Evolutionary conservation across 164 flowering plant genomes (phyloP).

Genomic region (Warburgia ugandensis): DNA sequence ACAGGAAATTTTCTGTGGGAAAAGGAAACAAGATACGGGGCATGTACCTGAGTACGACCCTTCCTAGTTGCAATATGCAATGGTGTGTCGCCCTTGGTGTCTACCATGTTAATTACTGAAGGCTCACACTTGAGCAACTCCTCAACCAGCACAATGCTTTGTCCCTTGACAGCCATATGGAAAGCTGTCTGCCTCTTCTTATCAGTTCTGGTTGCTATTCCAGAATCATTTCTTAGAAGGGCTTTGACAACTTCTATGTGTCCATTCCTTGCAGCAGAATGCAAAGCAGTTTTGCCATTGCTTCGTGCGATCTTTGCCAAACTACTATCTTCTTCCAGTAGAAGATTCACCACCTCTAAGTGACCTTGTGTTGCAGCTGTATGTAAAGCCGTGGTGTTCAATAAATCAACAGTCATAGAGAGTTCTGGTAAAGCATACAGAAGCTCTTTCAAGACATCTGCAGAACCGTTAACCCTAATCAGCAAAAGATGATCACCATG

Average conservation of each 20-base stretch:
- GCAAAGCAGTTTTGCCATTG: constrained; percentile 88
- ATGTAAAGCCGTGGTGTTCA: constrained; percentile 90
- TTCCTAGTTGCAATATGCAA: constrained; percentile 84
- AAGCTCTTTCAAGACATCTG: constrained; percentile 65
- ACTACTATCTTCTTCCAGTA: constrained; percentile 59
- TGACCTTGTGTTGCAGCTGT: constrained; percentile 90
- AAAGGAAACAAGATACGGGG: neutral
- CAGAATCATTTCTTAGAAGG: constrained; percentile 56
- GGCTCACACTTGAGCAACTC: constrained; percentile 59
- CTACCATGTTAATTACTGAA: constrained; percentile 57
- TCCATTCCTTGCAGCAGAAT: constrained; percentile 92
- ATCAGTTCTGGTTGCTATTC: constrained; percentile 48
- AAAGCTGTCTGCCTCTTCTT: constrained; percentile 97
- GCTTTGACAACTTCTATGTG: constrained; percentile 63
- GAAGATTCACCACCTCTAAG: constrained; percentile 53
- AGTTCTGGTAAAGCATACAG: constrained; percentile 64
- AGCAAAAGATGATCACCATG: neutral
- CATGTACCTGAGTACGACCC: constrained; percentile 66
- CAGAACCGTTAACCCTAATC: constrained; percentile 5
- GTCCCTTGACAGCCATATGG: constrained; percentile 96
- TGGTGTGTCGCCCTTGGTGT: constrained; percentile 72
- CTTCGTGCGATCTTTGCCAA: constrained; percentile 72
- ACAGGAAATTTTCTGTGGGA: neutral
- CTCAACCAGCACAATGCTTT: constrained; percentile 62
- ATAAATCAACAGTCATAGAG: constrained; percentile 73